Base-by-base conservation (phyloP, 73 alveolate species). In the Paramecium caudatum region DNA sequence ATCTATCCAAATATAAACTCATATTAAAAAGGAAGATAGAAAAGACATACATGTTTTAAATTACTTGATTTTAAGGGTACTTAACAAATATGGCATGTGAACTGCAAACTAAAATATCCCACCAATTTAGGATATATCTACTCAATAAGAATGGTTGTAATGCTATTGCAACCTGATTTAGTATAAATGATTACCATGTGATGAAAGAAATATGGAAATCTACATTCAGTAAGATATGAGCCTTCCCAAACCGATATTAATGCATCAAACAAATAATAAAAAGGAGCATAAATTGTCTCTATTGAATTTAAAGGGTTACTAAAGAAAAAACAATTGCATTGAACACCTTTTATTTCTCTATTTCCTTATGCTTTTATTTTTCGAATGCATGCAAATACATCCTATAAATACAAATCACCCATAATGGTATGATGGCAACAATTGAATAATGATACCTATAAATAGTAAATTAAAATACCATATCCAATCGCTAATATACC, bases 251-350 rank as follows among this genome's bases (percentile, higher is more conserved):
- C 12, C 17, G 88, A 74, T 21, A 74, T 43, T n/a, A 74, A 1
- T 4, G 69, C 88, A 74, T 74, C 88, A 19, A 74, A 41, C 4
- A 74, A 41, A 74, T 74, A 74, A 74, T 74, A 74, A 43, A 36
- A 74, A 39, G 88, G 88, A 45, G 69, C 88, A 36, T 43, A 74
- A 7, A 74, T 43, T 27, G 88, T 74, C 88, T 74, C n/a, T 6
- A 5, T 27, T 16, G 21, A 41, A 15, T 27, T 74, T 9, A 36
- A 7, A 48, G 7, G 16, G 16, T 43, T 74, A 74, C 68, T 19
- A 74, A 37, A 37, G 46, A 12, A 33, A 27, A 33, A 65, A 65
- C 50, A 10, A 65, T 65, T 36, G 83, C 83, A 65, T 65, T 65
- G 33, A 33, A 32, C 6, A 65, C 19, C 17, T 65, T 30, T 43